Evolutionary conservation across 2,329 filamentous ascomycete species (phyloP).

Genomic region (Nigrograna mackinnonii): DNA sequence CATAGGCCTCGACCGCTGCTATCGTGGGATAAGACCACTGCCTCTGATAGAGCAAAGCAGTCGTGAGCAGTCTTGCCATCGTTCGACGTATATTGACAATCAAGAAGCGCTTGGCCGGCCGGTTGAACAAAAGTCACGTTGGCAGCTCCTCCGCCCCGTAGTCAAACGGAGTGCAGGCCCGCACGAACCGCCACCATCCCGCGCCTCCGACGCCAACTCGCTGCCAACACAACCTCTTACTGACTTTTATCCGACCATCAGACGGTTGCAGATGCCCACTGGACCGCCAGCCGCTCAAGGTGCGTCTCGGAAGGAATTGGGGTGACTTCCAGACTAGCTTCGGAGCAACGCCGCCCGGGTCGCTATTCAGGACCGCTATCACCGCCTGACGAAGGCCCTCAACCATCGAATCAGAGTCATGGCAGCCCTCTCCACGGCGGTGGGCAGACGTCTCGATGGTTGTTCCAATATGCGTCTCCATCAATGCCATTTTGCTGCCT

Average conservation of each 20-base stretch:
- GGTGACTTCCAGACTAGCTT: conserved; percentile 27
- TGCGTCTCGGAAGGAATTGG: conserved; percentile 15
- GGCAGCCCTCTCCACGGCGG: conserved; percentile 22
- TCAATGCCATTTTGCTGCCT: conserved; percentile 17
- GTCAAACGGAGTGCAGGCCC: conserved; percentile 31
- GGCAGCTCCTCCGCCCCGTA: conserved; percentile 10
- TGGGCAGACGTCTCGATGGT: conserved; percentile 20
- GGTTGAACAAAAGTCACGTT: conserved; percentile 26
- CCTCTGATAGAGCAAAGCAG: conserved; percentile 10
- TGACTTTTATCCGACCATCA: conserved; percentile 38
- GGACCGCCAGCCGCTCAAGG: conserved; percentile 23
- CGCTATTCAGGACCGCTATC: conserved; percentile 39
- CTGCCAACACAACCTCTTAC: conserved; percentile 23
- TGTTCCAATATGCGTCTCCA: conserved; percentile 22
- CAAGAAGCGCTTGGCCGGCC: conserved; percentile 26
- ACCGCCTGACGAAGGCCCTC: conserved; percentile 19
- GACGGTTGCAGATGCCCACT: conserved; percentile 11
- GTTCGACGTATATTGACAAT: conserved; percentile 15
- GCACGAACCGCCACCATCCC: conserved; percentile 26
- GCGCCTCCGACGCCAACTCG: conserved; percentile 28
- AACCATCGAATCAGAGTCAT: conserved; percentile 26
- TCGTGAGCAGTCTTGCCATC: conserved; percentile 14
- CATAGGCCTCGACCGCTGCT: no score
- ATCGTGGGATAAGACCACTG: no score
- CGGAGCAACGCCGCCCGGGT: conserved; percentile 23